Percentiles rank a stretch among this genome's conserved stretches.
phyloP scores from a whole-genome alignment of 2,329 filamentous ascomycete genomes.

The Cladosporium sp. region DNA sequence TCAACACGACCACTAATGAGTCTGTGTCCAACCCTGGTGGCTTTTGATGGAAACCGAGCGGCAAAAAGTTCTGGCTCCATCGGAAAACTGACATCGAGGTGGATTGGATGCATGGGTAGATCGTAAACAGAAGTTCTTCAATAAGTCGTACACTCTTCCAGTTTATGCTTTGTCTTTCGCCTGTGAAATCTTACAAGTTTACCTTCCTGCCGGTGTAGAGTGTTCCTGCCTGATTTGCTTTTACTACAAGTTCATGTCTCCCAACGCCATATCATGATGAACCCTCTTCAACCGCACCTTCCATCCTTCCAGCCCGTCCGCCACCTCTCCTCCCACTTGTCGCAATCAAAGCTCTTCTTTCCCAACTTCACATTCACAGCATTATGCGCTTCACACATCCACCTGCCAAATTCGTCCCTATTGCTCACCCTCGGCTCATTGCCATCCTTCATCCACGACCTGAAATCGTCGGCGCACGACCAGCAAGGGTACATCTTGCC shows the following conservation, averaged over 20 bases:
- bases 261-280: conserved; percentile 20
- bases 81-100: neutral
- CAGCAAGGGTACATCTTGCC: conserved; percentile 91
- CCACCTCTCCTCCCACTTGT: conserved; percentile 91
- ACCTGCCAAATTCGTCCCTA: conserved; percentile 71
- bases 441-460: conserved; percentile 69
- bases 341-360: conserved; percentile 88
- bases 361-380: conserved; percentile 87
- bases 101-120: neutral
- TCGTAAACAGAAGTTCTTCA: neutral
- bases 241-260: neutral
- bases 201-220: neutral
- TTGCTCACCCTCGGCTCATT: conserved; percentile 65
- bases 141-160: conserved; percentile 1
- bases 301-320: conserved; percentile 81
- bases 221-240: neutral
- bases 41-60: neutral
- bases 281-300: conserved; percentile 56
- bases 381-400: conserved; percentile 86
- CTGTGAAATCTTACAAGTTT: conserved; percentile 1
- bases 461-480: conserved; percentile 92
- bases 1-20: neutral
- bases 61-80: neutral
- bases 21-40: neutral
- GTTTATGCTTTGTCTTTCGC: neutral